Evolutionary conservation across 2,329 filamentous ascomycete genomes (phyloP).

Genomic region (Pleurostoma richardsiae): DNA sequence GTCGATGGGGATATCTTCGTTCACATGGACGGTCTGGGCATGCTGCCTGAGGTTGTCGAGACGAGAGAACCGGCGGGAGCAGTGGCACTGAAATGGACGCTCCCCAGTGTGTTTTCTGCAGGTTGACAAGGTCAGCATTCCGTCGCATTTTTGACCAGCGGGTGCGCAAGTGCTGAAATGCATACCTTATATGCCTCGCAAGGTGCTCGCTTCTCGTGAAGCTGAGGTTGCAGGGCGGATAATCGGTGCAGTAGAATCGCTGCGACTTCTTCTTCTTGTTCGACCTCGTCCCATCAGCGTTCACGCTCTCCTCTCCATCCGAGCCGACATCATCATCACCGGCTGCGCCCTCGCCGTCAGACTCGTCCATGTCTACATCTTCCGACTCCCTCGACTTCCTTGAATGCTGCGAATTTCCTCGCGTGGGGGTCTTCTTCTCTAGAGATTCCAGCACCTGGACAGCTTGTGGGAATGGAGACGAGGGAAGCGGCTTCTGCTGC

Average conservation of each 20-base stretch:
- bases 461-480: conserved; percentile 45
- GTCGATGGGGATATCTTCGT: conserved; percentile 92
- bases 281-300: conserved; percentile 61
- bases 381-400: conserved; percentile 56
- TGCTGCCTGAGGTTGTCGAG: conserved; percentile 95
- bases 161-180: conserved; percentile 7
- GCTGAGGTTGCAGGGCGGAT: conserved; percentile 86
- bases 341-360: conserved; percentile 55
- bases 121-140: neutral
- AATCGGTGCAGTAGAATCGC: conserved; percentile 93
- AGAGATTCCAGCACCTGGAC: conserved; percentile 41
- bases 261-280: conserved; percentile 96
- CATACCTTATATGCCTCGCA: conserved; percentile 84
- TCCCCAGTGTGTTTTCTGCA: conserved; percentile 92
- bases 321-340: conserved; percentile 46
- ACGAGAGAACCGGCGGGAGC: conserved; percentile 84
- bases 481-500: conserved; percentile 49
- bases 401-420: conserved; percentile 57
- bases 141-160: neutral
- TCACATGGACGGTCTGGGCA: conserved; percentile 94
- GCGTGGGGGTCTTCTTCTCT: conserved; percentile 36
- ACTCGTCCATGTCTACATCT: conserved; percentile 74
- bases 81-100: conserved; percentile 94
- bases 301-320: conserved; percentile 57
- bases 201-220: conserved; percentile 96